Conservation (phyloP, 2,329 filamentous ascomycete species). For the Cladosporium halotolerans region DNA sequence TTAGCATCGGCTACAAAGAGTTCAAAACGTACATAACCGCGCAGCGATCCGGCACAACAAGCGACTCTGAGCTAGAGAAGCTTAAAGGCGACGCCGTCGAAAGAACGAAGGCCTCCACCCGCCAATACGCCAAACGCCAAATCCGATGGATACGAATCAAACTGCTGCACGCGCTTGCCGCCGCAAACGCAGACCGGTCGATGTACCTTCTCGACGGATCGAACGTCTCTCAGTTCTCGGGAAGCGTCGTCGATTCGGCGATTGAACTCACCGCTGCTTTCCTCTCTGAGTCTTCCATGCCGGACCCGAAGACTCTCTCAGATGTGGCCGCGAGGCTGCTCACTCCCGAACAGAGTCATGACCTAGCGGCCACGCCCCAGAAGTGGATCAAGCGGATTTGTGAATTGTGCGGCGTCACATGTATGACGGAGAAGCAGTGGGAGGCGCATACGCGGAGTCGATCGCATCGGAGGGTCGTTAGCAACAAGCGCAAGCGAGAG, state of each 20-base stretch:
- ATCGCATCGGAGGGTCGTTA: slow-evolving; percentile 40
- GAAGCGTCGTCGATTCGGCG: slow-evolving; percentile 61
- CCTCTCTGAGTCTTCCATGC: slow-evolving; percentile 50
- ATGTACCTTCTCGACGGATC: slow-evolving; percentile 80
- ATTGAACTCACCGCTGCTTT: slow-evolving; percentile 57
- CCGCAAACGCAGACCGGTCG: slow-evolving; percentile 43
- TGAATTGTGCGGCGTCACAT: slow-evolving; percentile 58
- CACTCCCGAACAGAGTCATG: slow-evolving; percentile 48
- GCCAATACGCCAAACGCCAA: slow-evolving; percentile 82
- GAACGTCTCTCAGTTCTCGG: slow-evolving; percentile 55
- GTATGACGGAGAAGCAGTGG: slow-evolving; percentile 54
- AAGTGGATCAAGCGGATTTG: slow-evolving; percentile 55
- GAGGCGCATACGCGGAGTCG: slow-evolving; percentile 49
- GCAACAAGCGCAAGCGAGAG: slow-evolving; percentile 16
- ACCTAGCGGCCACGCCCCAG: slow-evolving; percentile 37
- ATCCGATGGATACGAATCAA: slow-evolving; percentile 82
- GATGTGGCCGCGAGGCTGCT: slow-evolving; percentile 52
- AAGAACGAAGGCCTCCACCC: slow-evolving; percentile 72
- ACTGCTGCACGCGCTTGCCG: slow-evolving; percentile 59
- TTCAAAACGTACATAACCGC: slow-evolving; percentile 63
- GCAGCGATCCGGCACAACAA: slow-evolving; percentile 24
- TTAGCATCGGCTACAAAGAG: slow-evolving; percentile 94
- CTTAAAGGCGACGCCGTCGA: slow-evolving; percentile 60
- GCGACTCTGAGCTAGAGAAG: slow-evolving; percentile 42
- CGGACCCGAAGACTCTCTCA: slow-evolving; percentile 50